Conservation (phyloP, 495 filamentous ascomycete species). For the Barbatosphaeria neglecta region DNA sequence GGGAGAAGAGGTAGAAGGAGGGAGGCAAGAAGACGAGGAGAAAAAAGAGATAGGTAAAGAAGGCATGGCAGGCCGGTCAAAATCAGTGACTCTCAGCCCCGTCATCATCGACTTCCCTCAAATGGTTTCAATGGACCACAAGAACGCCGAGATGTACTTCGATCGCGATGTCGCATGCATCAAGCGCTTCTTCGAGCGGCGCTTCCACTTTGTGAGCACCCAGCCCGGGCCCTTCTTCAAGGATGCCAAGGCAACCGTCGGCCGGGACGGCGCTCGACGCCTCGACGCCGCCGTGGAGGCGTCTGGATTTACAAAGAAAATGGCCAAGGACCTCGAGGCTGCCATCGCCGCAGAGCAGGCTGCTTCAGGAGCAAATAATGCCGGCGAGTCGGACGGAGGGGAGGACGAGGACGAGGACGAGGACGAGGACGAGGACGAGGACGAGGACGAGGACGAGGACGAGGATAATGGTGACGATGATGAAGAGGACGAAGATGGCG, state of each 20-base stretch:
- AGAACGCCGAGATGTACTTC: constrained; percentile 89
- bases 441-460: constrained; percentile 21
- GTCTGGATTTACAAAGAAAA: constrained; percentile 90
- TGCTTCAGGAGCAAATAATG: constrained; percentile 16
- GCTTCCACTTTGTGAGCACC: constrained; percentile 78
- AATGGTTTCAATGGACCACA: constrained; percentile 92
- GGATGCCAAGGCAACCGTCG: constrained; percentile 67
- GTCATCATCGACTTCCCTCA: constrained; percentile 96
- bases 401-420: constrained; percentile 19
- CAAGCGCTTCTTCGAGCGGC: constrained; percentile 79
- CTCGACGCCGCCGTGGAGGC: constrained; percentile 85
- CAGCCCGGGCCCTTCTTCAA: constrained; percentile 73
- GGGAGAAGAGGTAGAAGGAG: constrained; percentile 7
- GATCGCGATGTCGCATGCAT: constrained; percentile 90
- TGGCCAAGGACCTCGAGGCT: constrained; percentile 80
- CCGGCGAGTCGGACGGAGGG: too few relatives aligned
- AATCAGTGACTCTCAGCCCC: constrained; percentile 39
- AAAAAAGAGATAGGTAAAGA: too few relatives aligned
- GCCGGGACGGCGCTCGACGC: constrained; percentile 50
- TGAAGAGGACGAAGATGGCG: constrained; percentile 78
- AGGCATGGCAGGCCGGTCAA: too few relatives aligned
- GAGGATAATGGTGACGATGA: constrained; percentile 60
- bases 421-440: constrained; percentile 8
- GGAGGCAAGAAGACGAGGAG: too few relatives aligned
- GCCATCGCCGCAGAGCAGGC: constrained; percentile 59